phyloP scores from a whole-genome alignment of 352 stramenopile genomes.

The Phytophthora crassamura region DNA sequence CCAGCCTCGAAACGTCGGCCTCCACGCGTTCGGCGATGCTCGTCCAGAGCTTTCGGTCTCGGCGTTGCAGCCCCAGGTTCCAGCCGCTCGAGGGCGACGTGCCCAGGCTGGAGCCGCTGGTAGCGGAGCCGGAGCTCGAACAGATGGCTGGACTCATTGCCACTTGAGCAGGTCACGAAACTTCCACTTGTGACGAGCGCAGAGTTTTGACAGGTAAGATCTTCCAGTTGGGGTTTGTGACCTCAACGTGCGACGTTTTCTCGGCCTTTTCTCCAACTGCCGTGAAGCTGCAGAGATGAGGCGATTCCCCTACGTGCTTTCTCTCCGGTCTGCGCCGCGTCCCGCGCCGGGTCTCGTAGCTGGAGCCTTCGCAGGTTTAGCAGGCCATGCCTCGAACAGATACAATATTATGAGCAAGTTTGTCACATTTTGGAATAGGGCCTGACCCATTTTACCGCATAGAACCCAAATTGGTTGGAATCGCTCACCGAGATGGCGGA shows the following conservation, averaged over 20 bases:
- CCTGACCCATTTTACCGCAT: neutral
- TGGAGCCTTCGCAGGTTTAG: constrained; percentile 13
- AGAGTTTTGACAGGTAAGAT: neutral
- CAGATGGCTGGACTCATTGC: constrained; percentile 40
- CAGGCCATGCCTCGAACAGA: constrained; percentile 21
- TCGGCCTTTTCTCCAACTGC: constrained; percentile 20
- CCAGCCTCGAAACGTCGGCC: constrained; percentile 55
- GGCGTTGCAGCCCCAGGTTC: constrained; percentile 67
- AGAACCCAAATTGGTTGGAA: neutral
- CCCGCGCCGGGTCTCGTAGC: constrained; percentile 23
- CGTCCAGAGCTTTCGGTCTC: constrained; percentile 75
- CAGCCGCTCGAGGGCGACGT: constrained; percentile 45
- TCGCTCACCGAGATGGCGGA: neutral
- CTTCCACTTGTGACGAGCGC: constrained; percentile 14
- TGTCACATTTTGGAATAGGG: constrained; percentile 20
- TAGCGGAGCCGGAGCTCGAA: neutral
- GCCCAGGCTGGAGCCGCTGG: constrained; percentile 19
- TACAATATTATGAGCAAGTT: constrained; percentile 7
- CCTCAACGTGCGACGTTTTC: constrained; percentile 17
- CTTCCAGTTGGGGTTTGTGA: neutral
- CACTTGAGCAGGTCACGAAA: constrained; percentile 17
- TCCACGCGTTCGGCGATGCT: constrained; percentile 60
- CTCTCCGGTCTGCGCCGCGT: constrained; percentile 4
- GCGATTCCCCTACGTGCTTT: neutral
- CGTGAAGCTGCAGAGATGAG: neutral